Conservation (phyloP, 257 asterid genomes). For the Echium plantagineum region DNA sequence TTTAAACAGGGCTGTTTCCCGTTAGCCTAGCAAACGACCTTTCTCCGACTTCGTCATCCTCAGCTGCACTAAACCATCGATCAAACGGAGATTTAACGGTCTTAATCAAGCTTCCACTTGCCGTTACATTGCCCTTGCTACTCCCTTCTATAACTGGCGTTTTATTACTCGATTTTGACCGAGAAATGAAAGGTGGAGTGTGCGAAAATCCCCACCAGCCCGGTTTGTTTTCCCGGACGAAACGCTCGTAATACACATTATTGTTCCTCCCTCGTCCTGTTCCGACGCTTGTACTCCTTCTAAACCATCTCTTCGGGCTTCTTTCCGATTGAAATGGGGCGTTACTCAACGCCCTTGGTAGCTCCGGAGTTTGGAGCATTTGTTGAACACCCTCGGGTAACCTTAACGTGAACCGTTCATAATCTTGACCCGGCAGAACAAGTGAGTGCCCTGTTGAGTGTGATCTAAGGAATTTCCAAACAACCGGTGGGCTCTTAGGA, state of each 20-base stretch:
- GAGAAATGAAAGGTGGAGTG: conserved; percentile 13
- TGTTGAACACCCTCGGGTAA: conserved; percentile 19
- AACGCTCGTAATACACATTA: conserved; percentile 11
- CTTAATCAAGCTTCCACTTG: conserved; percentile 10
- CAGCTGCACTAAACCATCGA: conserved; percentile 15
- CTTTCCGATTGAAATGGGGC: conserved; percentile 14
- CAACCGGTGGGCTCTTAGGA: not conserved
- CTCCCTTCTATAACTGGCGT: conserved; percentile 7
- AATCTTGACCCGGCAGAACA: conserved; percentile 17
- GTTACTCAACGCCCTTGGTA: conserved; percentile 10
- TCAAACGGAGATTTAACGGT: conserved; percentile 20
- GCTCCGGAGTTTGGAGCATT: conserved; percentile 15
- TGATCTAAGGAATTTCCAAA: conserved; percentile 15
- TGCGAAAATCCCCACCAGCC: conserved; percentile 13
- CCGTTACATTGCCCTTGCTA: conserved; percentile 5
- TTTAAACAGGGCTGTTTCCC: conserved; percentile 6
- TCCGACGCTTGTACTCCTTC: conserved; percentile 11
- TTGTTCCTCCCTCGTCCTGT: conserved; percentile 1
- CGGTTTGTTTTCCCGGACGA: conserved; percentile 9
- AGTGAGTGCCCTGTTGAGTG: conserved; percentile 25
- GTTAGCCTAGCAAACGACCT: conserved; percentile 17
- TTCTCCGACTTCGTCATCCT: conserved; percentile 17
- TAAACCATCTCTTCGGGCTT: conserved; percentile 19
- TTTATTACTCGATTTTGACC: conserved; percentile 15
- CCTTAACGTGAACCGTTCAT: conserved; percentile 29